Evolutionary conservation across 805 yeast species (phyloP).

Genomic region (Pichia exigua): DNA sequence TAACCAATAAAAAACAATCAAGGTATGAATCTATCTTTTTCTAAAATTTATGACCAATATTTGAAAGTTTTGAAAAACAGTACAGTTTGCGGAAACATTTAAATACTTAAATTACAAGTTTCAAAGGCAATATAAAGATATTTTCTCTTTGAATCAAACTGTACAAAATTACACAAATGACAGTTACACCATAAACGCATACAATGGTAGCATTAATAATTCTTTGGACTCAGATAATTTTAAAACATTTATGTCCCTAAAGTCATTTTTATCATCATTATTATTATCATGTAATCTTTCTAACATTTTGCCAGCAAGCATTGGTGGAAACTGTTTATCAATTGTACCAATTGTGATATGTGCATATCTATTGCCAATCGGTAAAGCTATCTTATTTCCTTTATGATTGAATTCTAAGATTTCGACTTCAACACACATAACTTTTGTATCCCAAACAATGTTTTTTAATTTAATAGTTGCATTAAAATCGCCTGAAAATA

Average conservation of each 20-base stretch:
- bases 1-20: no score
- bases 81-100: no score
- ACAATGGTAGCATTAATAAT: slow-evolving; percentile 15
- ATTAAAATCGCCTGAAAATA: slow-evolving; percentile 14
- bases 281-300: slow-evolving; percentile 16
- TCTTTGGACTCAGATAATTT: slow-evolving; percentile 9
- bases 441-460: slow-evolving; percentile 42
- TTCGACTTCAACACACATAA: slow-evolving; percentile 49
- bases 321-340: slow-evolving; percentile 38
- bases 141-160: background rate
- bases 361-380: slow-evolving; percentile 36
- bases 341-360: slow-evolving; percentile 74
- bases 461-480: slow-evolving; percentile 36
- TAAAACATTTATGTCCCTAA: slow-evolving; percentile 7
- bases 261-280: slow-evolving; percentile 3
- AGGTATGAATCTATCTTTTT: no score
- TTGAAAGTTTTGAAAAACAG: no score
- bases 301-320: slow-evolving; percentile 38
- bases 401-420: slow-evolving; percentile 15
- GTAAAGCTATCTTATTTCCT: slow-evolving; percentile 6
- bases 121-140: no score
- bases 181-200: slow-evolving; percentile 8
- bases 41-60: no score
- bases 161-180: background rate
- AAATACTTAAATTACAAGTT: no score